Base-by-base conservation (phyloP, 352 stramenopile genomes). In the Globisporangium spiculum region DNA sequence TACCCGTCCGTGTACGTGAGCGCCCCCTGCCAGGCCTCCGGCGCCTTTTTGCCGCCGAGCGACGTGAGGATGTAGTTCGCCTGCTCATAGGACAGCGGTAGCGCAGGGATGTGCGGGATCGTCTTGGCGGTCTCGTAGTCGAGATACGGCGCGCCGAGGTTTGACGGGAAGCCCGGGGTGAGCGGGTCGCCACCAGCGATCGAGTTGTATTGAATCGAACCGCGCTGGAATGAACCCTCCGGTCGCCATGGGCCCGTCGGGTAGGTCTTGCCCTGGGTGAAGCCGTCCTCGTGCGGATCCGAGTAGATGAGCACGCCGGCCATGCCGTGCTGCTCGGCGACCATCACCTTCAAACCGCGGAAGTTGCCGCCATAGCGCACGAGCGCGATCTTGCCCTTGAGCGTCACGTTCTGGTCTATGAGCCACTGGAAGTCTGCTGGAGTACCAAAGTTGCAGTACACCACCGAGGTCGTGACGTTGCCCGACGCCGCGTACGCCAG, bases 381-480 rank as follows among this genome's bases (percentile, higher is more conserved):
- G 1, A 98, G 58, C 14, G 93, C 92, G 60, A 98, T 93, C 63
- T 87, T 94, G 27, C 83, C 86, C 30, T 86, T 63, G 16, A 98
- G 67, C 4, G 77, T 81, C 62, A 98, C 79, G 55, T 89, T 90
- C 3, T 83, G 68, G 4, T 72, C 72, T 63, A 84, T 71, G 2
- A 98, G 78, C 68, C 73, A 91, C 48, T 93, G 70, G 65, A 97
- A 97, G 69, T 98, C 92, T 48, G 70, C 67, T 2, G 77, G 91
- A 12, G 75, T 71, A 0, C 86, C 92, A 63, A 94, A 97, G 73
- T 98, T 97, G 16, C 82, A 88, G 69, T 97, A 98, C 56, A 98
- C 88, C 0, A 96, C 68, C 0, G 84, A 71, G 7, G 75, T 76
- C 22, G 75, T 88, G 34, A 96, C 76, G 65, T 92, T 84, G 3